Conservation (phyloP, 441 rosid genomes). For the Corymbia citriodora region DNA sequence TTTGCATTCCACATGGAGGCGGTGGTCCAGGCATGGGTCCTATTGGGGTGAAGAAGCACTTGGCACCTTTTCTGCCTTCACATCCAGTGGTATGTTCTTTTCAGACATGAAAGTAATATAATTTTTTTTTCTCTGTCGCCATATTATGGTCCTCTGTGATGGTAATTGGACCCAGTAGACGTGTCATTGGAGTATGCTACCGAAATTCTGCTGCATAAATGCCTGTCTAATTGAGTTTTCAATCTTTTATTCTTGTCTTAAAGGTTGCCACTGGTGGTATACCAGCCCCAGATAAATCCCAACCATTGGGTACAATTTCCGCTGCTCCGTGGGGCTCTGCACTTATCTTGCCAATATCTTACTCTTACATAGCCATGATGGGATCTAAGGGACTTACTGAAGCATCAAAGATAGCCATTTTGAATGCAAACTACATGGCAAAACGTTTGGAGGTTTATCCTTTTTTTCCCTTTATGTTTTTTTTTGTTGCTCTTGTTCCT, state of each 20-base stretch:
- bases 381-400: slow-evolving; percentile 93
- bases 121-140: neutral
- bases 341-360: slow-evolving; percentile 92
- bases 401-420: slow-evolving; percentile 88
- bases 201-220: neutral
- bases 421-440: slow-evolving; percentile 99
- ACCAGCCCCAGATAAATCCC: slow-evolving; percentile 64
- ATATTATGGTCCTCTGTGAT: neutral
- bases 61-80: slow-evolving; percentile 93
- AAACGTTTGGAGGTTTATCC: slow-evolving; percentile 82
- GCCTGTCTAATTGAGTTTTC: slow-evolving; percentile 1
- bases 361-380: slow-evolving; percentile 96
- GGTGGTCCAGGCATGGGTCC: slow-evolving; percentile 99
- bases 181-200: neutral
- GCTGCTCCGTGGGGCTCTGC: slow-evolving; percentile 99
- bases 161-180: neutral
- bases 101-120: neutral
- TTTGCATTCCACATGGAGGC: slow-evolving; percentile 98
- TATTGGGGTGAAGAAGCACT: slow-evolving; percentile 90
- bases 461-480: neutral
- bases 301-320: slow-evolving; percentile 79
- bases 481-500: neutral
- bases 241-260: slow-evolving; percentile 12
- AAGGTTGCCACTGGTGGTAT: slow-evolving; percentile 79
- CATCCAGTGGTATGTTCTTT: slow-evolving; percentile 80